Evolutionary conservation across 73 alveolate genomes (phyloP), one percentile per base, ranked within the genome.

Genomic region (Diophrys appendiculata): DNA sequence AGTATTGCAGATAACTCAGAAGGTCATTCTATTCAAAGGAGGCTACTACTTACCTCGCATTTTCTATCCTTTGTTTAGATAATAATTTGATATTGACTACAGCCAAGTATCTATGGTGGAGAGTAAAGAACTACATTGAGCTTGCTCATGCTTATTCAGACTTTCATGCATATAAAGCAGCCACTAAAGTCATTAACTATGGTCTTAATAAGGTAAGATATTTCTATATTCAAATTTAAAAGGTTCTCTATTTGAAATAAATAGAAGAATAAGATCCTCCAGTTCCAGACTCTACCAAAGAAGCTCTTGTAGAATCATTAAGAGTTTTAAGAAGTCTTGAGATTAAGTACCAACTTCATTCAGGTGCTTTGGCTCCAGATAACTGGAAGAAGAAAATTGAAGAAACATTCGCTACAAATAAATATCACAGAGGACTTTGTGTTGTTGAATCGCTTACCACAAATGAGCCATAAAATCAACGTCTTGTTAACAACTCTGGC

Each of bases 341-440:
- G 64, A 86, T 97, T 82, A 97, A 97, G 87, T 97, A 89, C 87
- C 91, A 95, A 27, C 89, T 97, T 32, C 89, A 90, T 70, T 84
- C 95, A 78, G 98, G 97, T 25, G 89, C 88, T 43, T 87, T 96
- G 43, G 92, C 95, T 53, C 90, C 97, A 55, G 99, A 97, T 70
- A 90, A 94, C 26, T 97, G 99, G 99, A 97, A 92, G 88, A 97
- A 97, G 94, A 96, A 95, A 80, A 84, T 97, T 28, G 99, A 97
- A 80, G 99, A 97, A 82, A 92, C 95, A 8, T 92, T 93, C 83
- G 86, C 81, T 23, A 69, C 74, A 25, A 88, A 91, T 71, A 87
- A 88, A 65, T 87, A 89, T 31, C 94, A 87, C 23, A 72, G 93
- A 54, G 64, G 87, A 29, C 87, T 92, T 33, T 94, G 92, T 14